Evolutionary conservation across 306 rosid species (phyloP), one percentile per base, ranked within the genome.

Genomic region (Prunus davidiana): DNA sequence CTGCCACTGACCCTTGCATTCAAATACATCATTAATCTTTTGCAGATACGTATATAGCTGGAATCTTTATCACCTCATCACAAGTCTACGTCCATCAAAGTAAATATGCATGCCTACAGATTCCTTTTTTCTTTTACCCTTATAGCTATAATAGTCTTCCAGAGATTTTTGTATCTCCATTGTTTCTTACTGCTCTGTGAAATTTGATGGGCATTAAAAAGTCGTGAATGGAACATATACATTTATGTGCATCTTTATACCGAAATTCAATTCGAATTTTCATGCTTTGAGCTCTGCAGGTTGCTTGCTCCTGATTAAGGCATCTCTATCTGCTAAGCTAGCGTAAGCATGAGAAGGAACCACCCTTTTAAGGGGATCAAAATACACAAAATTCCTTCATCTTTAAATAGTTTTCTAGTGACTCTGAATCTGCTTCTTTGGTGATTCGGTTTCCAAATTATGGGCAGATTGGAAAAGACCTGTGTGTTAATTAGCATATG

Each of bases 1-100:
- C 52, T 49, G 64, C 25, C 43, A 62, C 71, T 82, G 82, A 82
- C 60, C 82, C 82, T 78, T 77, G 30, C 45, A 9, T 74, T 28
- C 45, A 62, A 27, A 30, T 15, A 62, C n/a, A 15, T 8, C 15
- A 62, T 62, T 62, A 60, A 24, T 62, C 11, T 1, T 28, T 15
- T 28, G 45, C 67, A 63, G 41, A 62, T 28, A 22, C 24, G 3
- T 16, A 52, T 57, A 8, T 82, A 38, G 41, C 60, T 52, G 72
- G 82, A 82, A 82, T 82, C 77, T 64, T 78, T 82, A 82, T 74
- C 73, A 73, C 63, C 78, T 75, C 47, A 62, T 78, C 73, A 68
- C 68, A 72, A 8, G 41, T 43, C 78, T 43, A 24, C 72, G 16
- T 72, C 64, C 10, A 19, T 49, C 45, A 50, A 74, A 73, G 46